Percentiles rank a stretch among this genome's conserved stretches.
These are phyloP conservation scores for Yarrowia sp. DNA, from an alignment of 805 yeast genomes.

Conservation along the genomic window DNA sequence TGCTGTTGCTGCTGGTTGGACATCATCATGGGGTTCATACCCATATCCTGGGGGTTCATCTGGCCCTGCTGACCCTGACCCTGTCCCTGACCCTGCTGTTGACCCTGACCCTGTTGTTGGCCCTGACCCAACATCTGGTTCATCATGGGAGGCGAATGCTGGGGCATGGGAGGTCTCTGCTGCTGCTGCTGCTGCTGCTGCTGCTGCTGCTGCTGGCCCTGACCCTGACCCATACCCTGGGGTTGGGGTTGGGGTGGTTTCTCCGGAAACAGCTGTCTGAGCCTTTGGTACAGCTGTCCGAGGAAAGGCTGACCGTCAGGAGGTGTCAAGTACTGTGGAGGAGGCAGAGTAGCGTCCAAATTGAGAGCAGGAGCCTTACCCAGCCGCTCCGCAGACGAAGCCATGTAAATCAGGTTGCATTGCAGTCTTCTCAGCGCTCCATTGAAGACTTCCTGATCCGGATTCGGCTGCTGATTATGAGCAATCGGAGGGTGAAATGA, in stretches of 20 bases:
- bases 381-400: constrained; percentile 35
- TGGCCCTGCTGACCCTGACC: background rate
- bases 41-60: background rate
- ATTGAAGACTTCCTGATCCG: constrained; percentile 29
- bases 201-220: constrained; percentile 25
- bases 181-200: constrained; percentile 16
- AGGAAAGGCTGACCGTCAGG: constrained; percentile 21
- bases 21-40: constrained; percentile 24
- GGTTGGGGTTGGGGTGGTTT: background rate
- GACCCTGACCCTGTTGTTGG: background rate
- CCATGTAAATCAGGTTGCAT: constrained; percentile 40
- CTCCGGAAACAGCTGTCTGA: constrained; percentile 7
- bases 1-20: background rate
- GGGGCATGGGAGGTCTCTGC: constrained; percentile 19
- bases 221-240: background rate
- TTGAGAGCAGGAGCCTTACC: constrained; percentile 4
- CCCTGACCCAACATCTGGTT: constrained; percentile 20
- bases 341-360: background rate
- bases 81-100: background rate
- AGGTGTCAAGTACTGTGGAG: constrained; percentile 15
- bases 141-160: constrained; percentile 30
- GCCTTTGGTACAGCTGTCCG: constrained; percentile 4
- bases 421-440: constrained; percentile 40
- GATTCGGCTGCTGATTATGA: constrained; percentile 13
- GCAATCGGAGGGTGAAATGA: constrained; percentile 20